Evolutionary conservation across 1,284 basidiomycete genomes (phyloP), one percentile per base, ranked within the genome.

Genomic region (Rhizopogon parksii): DNA sequence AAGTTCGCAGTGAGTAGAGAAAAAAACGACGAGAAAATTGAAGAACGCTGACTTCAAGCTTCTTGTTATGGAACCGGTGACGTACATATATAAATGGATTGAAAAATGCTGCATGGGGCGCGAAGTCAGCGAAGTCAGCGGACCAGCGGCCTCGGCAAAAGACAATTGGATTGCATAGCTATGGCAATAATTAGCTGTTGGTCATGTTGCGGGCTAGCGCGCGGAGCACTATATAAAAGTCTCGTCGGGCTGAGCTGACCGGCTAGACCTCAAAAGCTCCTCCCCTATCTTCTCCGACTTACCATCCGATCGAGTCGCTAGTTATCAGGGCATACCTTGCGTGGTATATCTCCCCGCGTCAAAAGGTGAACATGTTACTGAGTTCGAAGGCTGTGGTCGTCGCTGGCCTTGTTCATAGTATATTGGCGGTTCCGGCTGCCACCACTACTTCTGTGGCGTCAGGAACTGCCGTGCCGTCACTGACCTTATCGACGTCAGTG

Each of bases 401-500:
- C 25, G 36, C 47, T 3, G 49, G 60, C 52, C 35, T 65, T 51
- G 49, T 45, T 6, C 27, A 39, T 36, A 49, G 40, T 51, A 40
- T 38, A 24, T 36, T 48, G 37, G 61, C 59, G 17, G 36, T 40
- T 35, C 46, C 60, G 8, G 53, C 53, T 12, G 9, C 21, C 52
- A 19, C 40, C 37, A 36, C 35, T 34, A 24, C 36, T 32, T 19
- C 46, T 6, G 32, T 55, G 14, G 19, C 46, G 21, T 4, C 21
- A 1, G 8, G 53, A 12, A 57, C 59, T 12, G 55, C 63, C 14
- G 55, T 61, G 0, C 68, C 72, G 21, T 68, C 68, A 2, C 56
- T 72, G 36, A 68, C 72, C 3, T 55, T 84, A 30, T 72, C 78
- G n/a, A 89, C 88, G 0, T 73, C 79, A 15, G 71, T 83, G 0